Evolutionary conservation across 768 basidiomycete genomes (phyloP), one percentile per base, ranked within the genome.

Genomic region (Lactarius tabidus): DNA sequence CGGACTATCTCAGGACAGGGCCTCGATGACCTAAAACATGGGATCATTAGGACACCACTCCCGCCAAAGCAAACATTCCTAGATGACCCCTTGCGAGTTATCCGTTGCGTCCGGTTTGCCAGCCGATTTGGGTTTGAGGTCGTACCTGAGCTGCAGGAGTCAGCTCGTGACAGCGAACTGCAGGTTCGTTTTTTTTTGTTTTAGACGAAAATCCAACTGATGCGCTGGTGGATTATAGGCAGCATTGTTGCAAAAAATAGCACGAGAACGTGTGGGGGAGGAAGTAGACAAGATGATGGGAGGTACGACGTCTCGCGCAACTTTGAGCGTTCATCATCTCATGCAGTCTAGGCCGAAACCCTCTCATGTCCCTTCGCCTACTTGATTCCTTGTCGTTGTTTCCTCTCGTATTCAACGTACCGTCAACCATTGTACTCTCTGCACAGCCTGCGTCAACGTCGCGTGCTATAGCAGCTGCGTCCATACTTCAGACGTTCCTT

Each of bases 211-310:
- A 61, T 33, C 14, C 29, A 39, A 23, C 45, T 60, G 63, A 43
- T 67, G 23, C 23, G 23, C n/a, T 41, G 39, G 41, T 62, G 33
- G 45, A 28, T 29, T 60, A 20, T 70, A 84, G 93, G 77, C 82
- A 56, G 90, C 87, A 0, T 76, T 97, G 18, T 77, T 84, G 12
- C 80, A 79, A 1, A 97, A 98, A 74, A 91, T 99, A 54, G 89
- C 90, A 38, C 84, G 93, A 59, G 97, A 98, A 77, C 84, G 97
- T 20, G 85, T 95, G 6, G 95, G 95, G 0, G 90, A 90, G 67
- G 97, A 99, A 75, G 71, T 98, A 17, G 84, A 90, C 67, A 99
- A 98, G 75, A 98, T 98, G 91, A 82, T 98, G 73, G 87, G 87
- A 79, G 89, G 96, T 89, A 29, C 31, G 60, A 38, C 41, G 20